These are phyloP conservation scores for Podospora pseudocomata DNA, from an alignment of 495 filamentous ascomycete species.

Conservation along the genomic window DNA sequence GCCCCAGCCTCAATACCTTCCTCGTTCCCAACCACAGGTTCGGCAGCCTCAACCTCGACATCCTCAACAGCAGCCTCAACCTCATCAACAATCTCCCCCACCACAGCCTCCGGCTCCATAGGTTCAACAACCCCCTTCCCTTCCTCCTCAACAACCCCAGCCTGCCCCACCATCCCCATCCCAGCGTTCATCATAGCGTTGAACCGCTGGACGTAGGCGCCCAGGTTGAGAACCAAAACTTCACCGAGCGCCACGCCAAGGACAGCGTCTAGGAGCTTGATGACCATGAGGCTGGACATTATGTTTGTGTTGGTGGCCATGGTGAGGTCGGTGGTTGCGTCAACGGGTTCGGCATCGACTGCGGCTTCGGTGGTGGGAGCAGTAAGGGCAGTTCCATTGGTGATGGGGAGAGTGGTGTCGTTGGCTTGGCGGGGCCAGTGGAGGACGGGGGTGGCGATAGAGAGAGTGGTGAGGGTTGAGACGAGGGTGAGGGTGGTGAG, in stretches of 20 bases:
- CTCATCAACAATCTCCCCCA: not conserved
- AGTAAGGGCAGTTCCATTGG: not conserved
- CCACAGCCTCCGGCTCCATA: too few relatives aligned
- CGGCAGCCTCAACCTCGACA: not conserved
- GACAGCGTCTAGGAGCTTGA: not conserved
- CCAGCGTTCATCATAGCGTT: not conserved
- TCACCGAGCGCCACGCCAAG: not conserved
- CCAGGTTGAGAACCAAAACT: not conserved
- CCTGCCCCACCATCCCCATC: not conserved
- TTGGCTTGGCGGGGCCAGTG: not conserved
- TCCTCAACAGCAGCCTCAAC: not conserved
- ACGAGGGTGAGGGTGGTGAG: not conserved
- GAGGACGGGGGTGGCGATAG: not conserved
- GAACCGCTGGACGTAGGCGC: not conserved
- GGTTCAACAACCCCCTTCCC: not conserved
- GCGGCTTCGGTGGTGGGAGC: not conserved
- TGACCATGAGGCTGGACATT: not conserved
- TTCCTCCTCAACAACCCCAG: not conserved
- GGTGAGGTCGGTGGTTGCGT: not conserved
- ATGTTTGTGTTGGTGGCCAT: too few relatives aligned
- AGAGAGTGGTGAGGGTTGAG: not conserved
- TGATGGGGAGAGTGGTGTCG: not conserved
- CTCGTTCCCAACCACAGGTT: not conserved
- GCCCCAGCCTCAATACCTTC: not conserved
- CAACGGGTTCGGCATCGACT: too few relatives aligned